Conservation (phyloP, 2,329 filamentous ascomycete genomes). For the Aspergillus pseudoterreus region DNA sequence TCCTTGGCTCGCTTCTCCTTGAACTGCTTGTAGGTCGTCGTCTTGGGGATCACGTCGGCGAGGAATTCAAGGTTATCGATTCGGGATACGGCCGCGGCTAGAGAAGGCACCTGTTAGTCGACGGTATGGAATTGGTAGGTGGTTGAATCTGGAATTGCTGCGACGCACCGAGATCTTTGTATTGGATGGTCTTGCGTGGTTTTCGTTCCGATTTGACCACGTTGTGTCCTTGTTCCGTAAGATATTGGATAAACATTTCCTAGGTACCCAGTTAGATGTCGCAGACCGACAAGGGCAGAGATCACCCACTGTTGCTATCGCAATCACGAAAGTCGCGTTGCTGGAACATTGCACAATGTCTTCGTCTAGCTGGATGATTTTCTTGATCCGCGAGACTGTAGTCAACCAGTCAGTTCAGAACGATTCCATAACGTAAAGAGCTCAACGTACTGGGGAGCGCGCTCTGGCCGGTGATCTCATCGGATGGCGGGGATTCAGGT, state of each 20-base stretch:
- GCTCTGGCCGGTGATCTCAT: constrained; percentile 79
- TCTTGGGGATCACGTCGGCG: constrained; percentile 83
- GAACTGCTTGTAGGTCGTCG: constrained; percentile 73
- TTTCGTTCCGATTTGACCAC: constrained; percentile 89
- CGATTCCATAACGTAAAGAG: background rate
- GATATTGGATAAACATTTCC: constrained; percentile 95
- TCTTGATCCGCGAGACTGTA: constrained; percentile 88
- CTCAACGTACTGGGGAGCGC: constrained; percentile 72
- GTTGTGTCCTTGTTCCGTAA: constrained; percentile 79
- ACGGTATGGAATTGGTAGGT: background rate
- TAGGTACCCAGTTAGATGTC: constrained; percentile 31
- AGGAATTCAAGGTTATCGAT: constrained; percentile 95
- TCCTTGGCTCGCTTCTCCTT: constrained; percentile 58
- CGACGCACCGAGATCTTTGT: constrained; percentile 77
- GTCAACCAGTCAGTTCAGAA: background rate
- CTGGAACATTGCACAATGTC: constrained; percentile 85
- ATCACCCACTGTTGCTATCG: constrained; percentile 70
- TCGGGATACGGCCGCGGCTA: constrained; percentile 78
- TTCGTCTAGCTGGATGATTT: constrained; percentile 84
- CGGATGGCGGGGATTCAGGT: constrained; percentile 67
- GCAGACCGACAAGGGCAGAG: background rate
- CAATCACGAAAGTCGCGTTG: constrained; percentile 91
- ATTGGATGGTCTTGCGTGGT: constrained; percentile 89
- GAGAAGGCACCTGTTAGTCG: constrained; percentile 10
- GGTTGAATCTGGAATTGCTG: background rate